These are phyloP conservation scores for Phlyctochytrium bullatum DNA, from an alignment of 192 early-diverging fungal species.

Conservation along the genomic window DNA sequence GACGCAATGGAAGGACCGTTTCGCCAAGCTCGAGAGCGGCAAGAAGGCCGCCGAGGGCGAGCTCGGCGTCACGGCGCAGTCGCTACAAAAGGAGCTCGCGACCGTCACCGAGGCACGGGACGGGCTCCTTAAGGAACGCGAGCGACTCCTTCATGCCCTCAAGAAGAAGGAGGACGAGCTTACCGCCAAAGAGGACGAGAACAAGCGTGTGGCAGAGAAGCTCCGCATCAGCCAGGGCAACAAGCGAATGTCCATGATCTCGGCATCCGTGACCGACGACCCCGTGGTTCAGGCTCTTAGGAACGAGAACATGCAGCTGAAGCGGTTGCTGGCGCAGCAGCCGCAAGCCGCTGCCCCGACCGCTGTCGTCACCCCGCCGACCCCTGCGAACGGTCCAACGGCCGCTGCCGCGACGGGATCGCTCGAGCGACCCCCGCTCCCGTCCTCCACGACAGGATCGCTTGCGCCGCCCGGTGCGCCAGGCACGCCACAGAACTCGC, in stretches of 20 bases:
- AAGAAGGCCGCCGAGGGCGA: constrained; percentile 36
- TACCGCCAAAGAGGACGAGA: constrained; percentile 39
- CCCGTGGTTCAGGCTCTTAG: constrained; percentile 3
- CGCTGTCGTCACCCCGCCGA: background rate
- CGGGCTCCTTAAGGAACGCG: constrained; percentile 46
- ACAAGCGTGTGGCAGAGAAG: constrained; percentile 17
- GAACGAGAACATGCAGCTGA: constrained; percentile 15
- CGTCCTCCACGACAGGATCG: too few relatives aligned
- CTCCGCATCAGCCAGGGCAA: background rate
- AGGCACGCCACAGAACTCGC: background rate
- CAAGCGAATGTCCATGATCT: constrained; percentile 24
- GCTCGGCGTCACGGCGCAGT: constrained; percentile 41
- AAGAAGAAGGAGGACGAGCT: constrained; percentile 54
- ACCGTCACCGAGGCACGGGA: constrained; percentile 44
- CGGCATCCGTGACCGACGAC: background rate
- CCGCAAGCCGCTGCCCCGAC: background rate
- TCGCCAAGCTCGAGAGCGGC: constrained; percentile 56
- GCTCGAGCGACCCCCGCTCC: too few relatives aligned
- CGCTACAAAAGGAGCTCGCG: constrained; percentile 41
- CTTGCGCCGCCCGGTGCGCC: too few relatives aligned
- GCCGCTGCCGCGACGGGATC: too few relatives aligned
- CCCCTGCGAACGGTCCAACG: background rate
- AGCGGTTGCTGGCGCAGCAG: constrained; percentile 6
- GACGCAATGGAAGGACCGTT: constrained; percentile 67
- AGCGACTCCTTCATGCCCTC: constrained; percentile 48